A percentile compares a stretch with the other conserved stretches of the same genome.
phyloP scores from a whole-genome alignment of 1,139 yeast genomes.

The Blastobotrys illinoisensis region DNA sequence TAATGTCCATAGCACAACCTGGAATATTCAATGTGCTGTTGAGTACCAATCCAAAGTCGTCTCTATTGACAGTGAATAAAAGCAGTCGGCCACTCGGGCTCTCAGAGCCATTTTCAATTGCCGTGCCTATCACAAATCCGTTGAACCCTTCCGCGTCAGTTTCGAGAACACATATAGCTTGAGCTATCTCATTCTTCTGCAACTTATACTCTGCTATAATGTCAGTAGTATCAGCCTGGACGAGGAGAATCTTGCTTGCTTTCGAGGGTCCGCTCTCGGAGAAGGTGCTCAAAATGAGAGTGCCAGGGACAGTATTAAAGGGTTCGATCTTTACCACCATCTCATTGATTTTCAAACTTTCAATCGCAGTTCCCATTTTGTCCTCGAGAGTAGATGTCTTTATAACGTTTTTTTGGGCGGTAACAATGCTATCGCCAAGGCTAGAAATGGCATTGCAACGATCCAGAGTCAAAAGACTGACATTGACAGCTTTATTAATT shows the following conservation, averaged over 20 bases:
- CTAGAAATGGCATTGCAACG: not conserved
- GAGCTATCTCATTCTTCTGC: constrained; percentile 7
- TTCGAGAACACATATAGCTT: not conserved
- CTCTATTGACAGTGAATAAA: constrained; percentile 4
- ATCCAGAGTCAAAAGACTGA: not conserved
- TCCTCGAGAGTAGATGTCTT: not conserved
- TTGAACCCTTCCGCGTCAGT: constrained; percentile 6
- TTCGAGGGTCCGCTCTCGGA: not conserved
- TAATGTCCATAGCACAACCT: constrained; percentile 2
- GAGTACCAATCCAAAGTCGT: constrained; percentile 1
- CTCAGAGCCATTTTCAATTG: constrained; percentile 4
- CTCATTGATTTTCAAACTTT: not conserved
- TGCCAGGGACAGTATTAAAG: not conserved
- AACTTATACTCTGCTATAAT: constrained; percentile 3
- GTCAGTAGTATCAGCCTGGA: not conserved
- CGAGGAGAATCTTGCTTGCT: constrained; percentile 2
- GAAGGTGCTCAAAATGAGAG: not conserved
- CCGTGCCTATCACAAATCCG: constrained; percentile 13
- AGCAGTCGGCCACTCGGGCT: constrained; percentile 4
- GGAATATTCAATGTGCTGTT: not conserved
- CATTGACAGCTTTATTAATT: not conserved
- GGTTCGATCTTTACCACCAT: constrained; percentile 3
- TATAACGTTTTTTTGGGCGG: not conserved
- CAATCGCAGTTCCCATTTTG: not conserved
- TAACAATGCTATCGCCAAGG: not conserved